Evolutionary conservation across 2,329 filamentous ascomycete species (phyloP).

Genomic region (Ramichloridium luteum): DNA sequence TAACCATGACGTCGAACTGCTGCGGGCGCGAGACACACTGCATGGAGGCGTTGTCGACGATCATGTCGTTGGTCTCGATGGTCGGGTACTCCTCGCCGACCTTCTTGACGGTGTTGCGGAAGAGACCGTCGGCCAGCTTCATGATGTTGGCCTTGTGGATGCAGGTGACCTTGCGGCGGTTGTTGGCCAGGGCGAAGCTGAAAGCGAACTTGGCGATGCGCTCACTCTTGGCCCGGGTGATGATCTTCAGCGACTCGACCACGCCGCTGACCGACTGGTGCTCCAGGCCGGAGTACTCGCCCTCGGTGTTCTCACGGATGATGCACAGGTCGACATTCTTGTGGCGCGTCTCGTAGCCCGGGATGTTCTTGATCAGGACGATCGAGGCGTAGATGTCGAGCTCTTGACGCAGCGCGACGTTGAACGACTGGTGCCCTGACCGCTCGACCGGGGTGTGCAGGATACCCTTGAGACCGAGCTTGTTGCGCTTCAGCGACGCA

Average conservation of each 20-base stretch:
- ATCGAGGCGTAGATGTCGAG: slow-evolving; percentile 99
- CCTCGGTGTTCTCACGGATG: slow-evolving; percentile 99
- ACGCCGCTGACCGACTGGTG: slow-evolving; percentile 95
- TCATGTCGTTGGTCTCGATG: slow-evolving; percentile 96
- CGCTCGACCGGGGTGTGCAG: slow-evolving; percentile 94
- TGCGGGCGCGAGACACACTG: slow-evolving; percentile 92
- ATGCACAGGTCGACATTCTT: slow-evolving; percentile 96
- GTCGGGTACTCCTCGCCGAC: slow-evolving; percentile 92
- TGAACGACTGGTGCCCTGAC: slow-evolving; percentile 90
- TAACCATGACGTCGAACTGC: slow-evolving; percentile 99
- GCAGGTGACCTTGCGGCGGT: slow-evolving; percentile 97
- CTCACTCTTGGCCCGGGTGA: slow-evolving; percentile 97
- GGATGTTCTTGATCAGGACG: slow-evolving; percentile 98
- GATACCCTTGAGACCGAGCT: slow-evolving; percentile 97
- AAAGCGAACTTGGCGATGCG: slow-evolving; percentile 99
- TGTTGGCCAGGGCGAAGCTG: slow-evolving; percentile 94
- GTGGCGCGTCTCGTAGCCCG: slow-evolving; percentile 94
- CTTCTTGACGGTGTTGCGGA: slow-evolving; percentile 93
- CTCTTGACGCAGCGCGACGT: slow-evolving; percentile 96
- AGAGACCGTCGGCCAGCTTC: slow-evolving; percentile 98
- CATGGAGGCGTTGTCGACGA: slow-evolving; percentile 99
- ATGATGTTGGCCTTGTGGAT: slow-evolving; percentile 99
- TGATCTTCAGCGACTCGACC: slow-evolving; percentile 99
- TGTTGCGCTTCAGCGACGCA: slow-evolving; percentile 92
- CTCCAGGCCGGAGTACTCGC: slow-evolving; percentile 97